Evolutionary conservation across 148 eudicot genomes (phyloP), one percentile per base, ranked within the genome.

Genomic region (Arctostaphylos glauca): DNA sequence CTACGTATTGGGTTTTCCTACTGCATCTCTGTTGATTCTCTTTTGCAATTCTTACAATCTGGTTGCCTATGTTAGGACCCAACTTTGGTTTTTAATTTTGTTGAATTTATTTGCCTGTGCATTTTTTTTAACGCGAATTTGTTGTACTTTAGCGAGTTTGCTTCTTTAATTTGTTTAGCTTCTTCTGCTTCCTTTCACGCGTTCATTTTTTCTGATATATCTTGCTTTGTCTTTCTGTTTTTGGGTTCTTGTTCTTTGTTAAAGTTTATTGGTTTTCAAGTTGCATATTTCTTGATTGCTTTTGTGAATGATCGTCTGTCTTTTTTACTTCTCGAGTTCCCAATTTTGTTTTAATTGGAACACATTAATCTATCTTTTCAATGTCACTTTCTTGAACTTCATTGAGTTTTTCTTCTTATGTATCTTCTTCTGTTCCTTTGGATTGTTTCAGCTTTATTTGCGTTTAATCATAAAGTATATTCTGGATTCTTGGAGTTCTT

Each of bases 331-430:
- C 71, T 66, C 44, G 43, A 66, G 71, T 4, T 1, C 71, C 71
- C 44, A 12, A 66, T 10, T 25, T 66, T 16, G 16, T 21, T 10
- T 31, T 31, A 66, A 31, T 16, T 23, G 38, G 38, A 31, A 31
- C 38, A 0, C 38, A 31, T 31, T 31, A 31, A 31, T 31, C 38
- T 31, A 31, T 31, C 4, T 58, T 59, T 59, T 59, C 10, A 9
- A 64, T 31, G 74, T 68, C 74, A 15, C 48, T 80, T 62, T 47
- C 73, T 79, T 79, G 73, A 62, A 62, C 72, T 60, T n/a, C 19
- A 47, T 3, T 23, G 73, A 5, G 73, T 79, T 62, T 60, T 19
- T 12, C 2, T 16, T 12, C 19, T 74, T 25, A 48, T 10, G n/a
- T n/a, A 18, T 59, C 25, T 43, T 47, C 46, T 80, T 9, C 47